Evolutionary conservation across 805 yeast genomes (phyloP).

Genomic region (Barnettozyma pratensis): DNA sequence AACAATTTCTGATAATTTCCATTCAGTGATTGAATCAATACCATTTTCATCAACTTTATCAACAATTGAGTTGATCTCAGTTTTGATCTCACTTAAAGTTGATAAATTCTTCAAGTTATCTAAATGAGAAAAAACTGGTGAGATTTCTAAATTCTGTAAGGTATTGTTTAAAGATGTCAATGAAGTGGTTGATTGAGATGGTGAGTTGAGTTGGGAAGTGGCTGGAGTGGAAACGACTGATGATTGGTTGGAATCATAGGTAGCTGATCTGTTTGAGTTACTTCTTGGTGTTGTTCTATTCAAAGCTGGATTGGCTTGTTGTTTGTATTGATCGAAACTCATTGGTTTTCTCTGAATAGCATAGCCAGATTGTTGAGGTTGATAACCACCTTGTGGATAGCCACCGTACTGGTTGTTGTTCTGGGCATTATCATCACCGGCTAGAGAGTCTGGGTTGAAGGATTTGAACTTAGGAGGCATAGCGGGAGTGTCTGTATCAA

Average conservation of each 20-base stretch:
- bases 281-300: conserved; percentile 15
- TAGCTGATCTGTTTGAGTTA: conserved; percentile 9
- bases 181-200: conserved; percentile 62
- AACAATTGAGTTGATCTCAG: conserved; percentile 35
- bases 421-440: conserved; percentile 13
- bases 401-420: conserved; percentile 4
- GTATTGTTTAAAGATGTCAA: conserved; percentile 69
- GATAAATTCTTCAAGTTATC: conserved; percentile 39
- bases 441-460: conserved; percentile 26
- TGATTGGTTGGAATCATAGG: conserved; percentile 9
- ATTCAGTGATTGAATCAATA: conserved; percentile 44
- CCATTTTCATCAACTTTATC: conserved; percentile 43
- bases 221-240: conserved; percentile 22
- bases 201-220: conserved; percentile 27
- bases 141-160: conserved; percentile 53
- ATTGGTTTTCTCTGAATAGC: conserved; percentile 19
- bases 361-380: conserved; percentile 9
- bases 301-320: conserved; percentile 10
- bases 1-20: conserved; percentile 61
- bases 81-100: conserved; percentile 32
- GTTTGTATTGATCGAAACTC: conserved; percentile 23
- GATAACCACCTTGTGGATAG: conserved; percentile 1
- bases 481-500: background rate
- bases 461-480: conserved; percentile 40
- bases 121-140: conserved; percentile 64